phyloP scores from a whole-genome alignment of 805 yeast species.

The Candida silvicultrix region DNA sequence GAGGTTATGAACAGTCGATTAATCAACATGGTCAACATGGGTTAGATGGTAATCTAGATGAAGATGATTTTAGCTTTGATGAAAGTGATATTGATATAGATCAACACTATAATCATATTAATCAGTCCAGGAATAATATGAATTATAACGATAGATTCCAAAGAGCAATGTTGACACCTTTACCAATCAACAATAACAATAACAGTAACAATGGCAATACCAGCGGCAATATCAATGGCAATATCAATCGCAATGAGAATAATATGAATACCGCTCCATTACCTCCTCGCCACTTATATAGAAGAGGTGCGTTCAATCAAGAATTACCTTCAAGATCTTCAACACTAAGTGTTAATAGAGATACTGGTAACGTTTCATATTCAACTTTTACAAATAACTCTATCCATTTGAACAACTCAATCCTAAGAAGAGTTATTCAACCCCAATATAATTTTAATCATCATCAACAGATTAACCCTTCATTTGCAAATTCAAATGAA shows the following conservation, averaged over 20 bases:
- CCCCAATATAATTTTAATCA: neutral
- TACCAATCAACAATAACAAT: too few species aligned
- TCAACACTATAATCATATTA: neutral
- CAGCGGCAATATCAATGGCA: too few species aligned
- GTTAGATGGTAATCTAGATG: too few species aligned
- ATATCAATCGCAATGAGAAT: neutral
- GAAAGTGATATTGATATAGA: too few species aligned
- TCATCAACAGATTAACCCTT: neutral
- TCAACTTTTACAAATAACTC: neutral
- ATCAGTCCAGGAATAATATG: neutral
- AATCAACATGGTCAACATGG: neutral
- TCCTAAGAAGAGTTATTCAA: slow-evolving; percentile 1
- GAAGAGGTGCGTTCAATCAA: neutral
- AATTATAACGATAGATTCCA: neutral
- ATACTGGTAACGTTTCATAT: neutral
- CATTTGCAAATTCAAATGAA: neutral
- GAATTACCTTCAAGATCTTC: neutral
- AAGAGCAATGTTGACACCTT: neutral
- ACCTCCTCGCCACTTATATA: neutral
- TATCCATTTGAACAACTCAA: neutral
- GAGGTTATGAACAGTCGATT: too few species aligned
- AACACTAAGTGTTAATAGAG: neutral
- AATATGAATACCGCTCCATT: neutral
- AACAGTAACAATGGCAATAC: too few species aligned
- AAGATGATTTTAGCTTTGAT: too few species aligned